Percentiles rank a stretch among this genome's conserved stretches.
These are phyloP conservation scores for Wallacemonas collosoma DNA, from an alignment of 208 protist species.

Conservation along the genomic window DNA sequence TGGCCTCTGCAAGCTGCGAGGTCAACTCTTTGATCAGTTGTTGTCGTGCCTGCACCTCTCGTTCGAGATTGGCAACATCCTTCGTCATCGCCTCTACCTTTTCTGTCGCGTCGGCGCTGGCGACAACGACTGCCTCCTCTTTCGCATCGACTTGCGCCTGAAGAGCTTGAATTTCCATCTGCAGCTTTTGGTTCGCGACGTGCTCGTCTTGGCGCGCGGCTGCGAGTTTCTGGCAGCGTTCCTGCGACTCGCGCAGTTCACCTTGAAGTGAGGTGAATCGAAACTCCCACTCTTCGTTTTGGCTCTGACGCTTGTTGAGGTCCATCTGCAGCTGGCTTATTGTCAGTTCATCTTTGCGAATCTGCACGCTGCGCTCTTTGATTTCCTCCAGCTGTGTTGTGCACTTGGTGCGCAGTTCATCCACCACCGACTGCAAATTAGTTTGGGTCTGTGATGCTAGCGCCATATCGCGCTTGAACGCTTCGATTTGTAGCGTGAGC, in stretches of 20 bases:
- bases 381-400: conserved; percentile 46
- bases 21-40: conserved; percentile 68
- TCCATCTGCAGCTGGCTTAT: conserved; percentile 69
- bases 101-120: conserved; percentile 52
- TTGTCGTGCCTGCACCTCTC: conserved; percentile 53
- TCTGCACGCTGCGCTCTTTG: conserved; percentile 62
- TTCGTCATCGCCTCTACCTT: conserved; percentile 29
- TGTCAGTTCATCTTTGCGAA: conserved; percentile 60
- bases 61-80: conserved; percentile 48
- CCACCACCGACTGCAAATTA: conserved; percentile 51
- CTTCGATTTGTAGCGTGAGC: conserved; percentile 47
- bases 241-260: conserved; percentile 54
- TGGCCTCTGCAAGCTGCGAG: conserved; percentile 54
- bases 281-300: conserved; percentile 46
- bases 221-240: conserved; percentile 19
- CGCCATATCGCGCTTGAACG: conserved; percentile 49
- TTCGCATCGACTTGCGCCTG: conserved; percentile 31
- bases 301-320: conserved; percentile 61
- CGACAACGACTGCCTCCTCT: conserved; percentile 68
- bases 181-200: conserved; percentile 27
- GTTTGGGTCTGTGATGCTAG: conserved; percentile 43
- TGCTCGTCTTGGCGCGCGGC: conserved; percentile 10
- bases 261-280: conserved; percentile 40
- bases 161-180: conserved; percentile 9
- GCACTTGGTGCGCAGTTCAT: conserved; percentile 56